Evolutionary conservation across 495 filamentous ascomycete species (phyloP).

Genomic region (Daldinia decipiens): DNA sequence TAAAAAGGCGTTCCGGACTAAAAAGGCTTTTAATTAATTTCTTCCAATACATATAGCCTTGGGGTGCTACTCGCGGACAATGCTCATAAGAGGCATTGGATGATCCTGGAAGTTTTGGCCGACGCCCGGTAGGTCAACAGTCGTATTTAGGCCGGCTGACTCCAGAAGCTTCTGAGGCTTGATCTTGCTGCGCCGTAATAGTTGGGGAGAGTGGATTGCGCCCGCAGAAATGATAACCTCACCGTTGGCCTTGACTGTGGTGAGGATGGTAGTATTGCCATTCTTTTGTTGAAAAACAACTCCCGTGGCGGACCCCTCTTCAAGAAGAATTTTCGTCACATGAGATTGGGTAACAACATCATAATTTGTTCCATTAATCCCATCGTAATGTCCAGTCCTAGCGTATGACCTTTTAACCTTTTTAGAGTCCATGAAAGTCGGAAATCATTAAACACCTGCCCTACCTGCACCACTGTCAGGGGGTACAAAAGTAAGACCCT

Average conservation of each 20-base stretch:
- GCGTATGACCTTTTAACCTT: constrained; percentile 54
- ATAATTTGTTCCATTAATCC: constrained; percentile 51
- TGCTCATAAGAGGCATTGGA: constrained; percentile 49
- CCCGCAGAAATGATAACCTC: constrained; percentile 71
- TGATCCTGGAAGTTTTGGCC: constrained; percentile 71
- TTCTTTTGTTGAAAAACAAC: constrained; percentile 44
- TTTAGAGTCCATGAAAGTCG: constrained; percentile 57
- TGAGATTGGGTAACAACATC: constrained; percentile 53
- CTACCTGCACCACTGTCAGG: constrained; percentile 55
- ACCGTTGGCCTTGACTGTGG: constrained; percentile 54
- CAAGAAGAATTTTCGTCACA: constrained; percentile 50
- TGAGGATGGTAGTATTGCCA: constrained; percentile 34
- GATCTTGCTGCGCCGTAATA: constrained; percentile 67
- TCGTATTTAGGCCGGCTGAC: constrained; percentile 56
- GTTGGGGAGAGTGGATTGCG: constrained; percentile 66
- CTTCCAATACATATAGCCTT: not conserved
- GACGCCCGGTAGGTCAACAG: constrained; percentile 65
- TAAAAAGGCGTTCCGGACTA: constrained; percentile 47
- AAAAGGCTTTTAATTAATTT: constrained; percentile 3
- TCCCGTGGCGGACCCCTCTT: constrained; percentile 52
- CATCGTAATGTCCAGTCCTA: constrained; percentile 53
- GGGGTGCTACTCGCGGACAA: constrained; percentile 44
- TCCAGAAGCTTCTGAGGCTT: constrained; percentile 60
- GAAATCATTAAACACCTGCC: constrained; percentile 57
- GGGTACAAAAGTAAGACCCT: constrained; percentile 55